Percentiles rank a stretch among this genome's conserved stretches.
Conservation (phyloP, 345 rosid genomes). For the Citrus trifoliata region DNA sequence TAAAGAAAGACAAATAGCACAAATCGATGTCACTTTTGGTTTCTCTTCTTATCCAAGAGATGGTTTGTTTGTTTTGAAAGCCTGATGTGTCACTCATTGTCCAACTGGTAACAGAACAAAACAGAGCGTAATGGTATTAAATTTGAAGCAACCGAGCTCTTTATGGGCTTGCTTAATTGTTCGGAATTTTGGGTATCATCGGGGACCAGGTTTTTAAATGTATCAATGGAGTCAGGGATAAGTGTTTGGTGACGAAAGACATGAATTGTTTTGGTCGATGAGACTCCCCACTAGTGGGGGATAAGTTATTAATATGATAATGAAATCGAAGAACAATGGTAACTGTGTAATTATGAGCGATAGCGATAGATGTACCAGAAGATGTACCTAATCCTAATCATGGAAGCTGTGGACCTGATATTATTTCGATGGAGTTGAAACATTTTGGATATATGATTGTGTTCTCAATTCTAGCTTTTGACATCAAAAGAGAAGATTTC, state of each 20-base stretch:
- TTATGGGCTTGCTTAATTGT: background rate
- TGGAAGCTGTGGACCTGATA: constrained; percentile 3
- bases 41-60: background rate
- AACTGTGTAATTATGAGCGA: background rate
- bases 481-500: constrained; percentile 5
- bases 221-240: background rate
- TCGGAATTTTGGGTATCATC: background rate
- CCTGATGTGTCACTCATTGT: background rate
- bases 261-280: background rate
- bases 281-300: background rate
- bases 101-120: background rate
- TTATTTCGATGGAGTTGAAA: background rate
- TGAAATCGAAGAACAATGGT: background rate
- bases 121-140: background rate
- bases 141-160: background rate
- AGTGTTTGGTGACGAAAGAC: background rate
- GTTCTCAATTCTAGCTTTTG: background rate
- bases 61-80: background rate
- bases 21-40: background rate
- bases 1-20: too few species aligned
- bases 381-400: constrained; percentile 2
- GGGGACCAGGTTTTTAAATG: background rate
- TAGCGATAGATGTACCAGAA: background rate
- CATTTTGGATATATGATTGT: background rate
- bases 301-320: constrained; percentile 1